phyloP scores from a whole-genome alignment of 2,329 filamentous ascomycete species.

The Drechslera avenae region DNA sequence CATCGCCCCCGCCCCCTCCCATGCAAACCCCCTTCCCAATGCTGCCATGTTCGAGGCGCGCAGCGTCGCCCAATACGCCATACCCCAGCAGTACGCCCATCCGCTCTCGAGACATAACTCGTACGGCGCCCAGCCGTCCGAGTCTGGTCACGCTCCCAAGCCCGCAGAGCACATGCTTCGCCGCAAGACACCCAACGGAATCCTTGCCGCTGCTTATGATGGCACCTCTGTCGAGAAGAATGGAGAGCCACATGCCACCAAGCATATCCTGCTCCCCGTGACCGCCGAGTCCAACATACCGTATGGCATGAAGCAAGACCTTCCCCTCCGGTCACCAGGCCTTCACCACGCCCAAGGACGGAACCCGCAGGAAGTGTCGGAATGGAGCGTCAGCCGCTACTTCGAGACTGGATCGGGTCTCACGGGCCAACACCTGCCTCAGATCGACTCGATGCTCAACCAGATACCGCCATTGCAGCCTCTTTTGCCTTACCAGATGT shows the following conservation, averaged over 20 bases:
- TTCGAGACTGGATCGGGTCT: slow-evolving; percentile 45
- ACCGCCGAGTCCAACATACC: slow-evolving; percentile 50
- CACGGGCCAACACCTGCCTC: slow-evolving; percentile 53
- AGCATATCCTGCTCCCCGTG: slow-evolving; percentile 79
- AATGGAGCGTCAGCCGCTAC: slow-evolving; percentile 46
- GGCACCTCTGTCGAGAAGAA: slow-evolving; percentile 75
- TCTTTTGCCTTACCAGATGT: slow-evolving; percentile 58
- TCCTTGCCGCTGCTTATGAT: slow-evolving; percentile 88
- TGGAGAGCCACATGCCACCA: slow-evolving; percentile 75
- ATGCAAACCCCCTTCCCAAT: slow-evolving; percentile 36
- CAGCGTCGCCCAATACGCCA: slow-evolving; percentile 28
- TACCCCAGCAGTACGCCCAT: slow-evolving; percentile 48
- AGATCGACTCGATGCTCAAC: slow-evolving; percentile 66
- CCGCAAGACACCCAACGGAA: slow-evolving; percentile 93
- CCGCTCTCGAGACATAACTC: slow-evolving; percentile 48
- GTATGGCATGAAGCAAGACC: slow-evolving; percentile 43
- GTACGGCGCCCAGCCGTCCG: slow-evolving; percentile 38
- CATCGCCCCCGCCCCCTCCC: slow-evolving; percentile 30
- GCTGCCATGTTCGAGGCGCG: slow-evolving; percentile 31
- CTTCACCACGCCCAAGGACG: slow-evolving; percentile 22
- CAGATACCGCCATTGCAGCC: slow-evolving; percentile 63
- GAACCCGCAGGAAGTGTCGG: slow-evolving; percentile 29
- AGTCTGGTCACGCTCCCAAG: slow-evolving; percentile 34
- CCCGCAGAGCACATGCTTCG: slow-evolving; percentile 76
- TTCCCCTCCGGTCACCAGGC: slow-evolving; percentile 43